phyloP scores from a whole-genome alignment of 2,329 filamentous ascomycete genomes.

The Arthrobotrys sphaeroides region DNA sequence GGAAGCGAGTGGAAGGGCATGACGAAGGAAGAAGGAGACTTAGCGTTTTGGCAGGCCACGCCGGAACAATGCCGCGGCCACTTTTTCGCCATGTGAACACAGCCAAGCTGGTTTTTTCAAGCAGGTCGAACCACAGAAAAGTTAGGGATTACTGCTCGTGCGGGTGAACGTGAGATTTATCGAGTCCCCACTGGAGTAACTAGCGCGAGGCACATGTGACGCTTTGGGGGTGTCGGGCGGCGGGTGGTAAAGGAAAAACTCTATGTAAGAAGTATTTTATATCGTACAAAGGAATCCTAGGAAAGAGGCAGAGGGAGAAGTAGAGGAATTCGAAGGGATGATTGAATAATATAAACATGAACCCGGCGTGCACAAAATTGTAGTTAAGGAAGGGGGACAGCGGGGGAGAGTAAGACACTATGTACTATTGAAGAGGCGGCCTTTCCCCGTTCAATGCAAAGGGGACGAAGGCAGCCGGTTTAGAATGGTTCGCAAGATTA shows the following conservation, averaged over 20 bases:
- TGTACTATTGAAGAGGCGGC: constrained; percentile 41
- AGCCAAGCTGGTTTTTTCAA: constrained; percentile 37
- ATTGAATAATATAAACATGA: constrained; percentile 52
- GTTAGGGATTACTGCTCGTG: not conserved
- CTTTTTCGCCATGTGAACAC: constrained; percentile 53
- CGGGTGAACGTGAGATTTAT: constrained; percentile 14
- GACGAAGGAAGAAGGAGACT: constrained; percentile 46
- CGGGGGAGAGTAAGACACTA: constrained; percentile 20
- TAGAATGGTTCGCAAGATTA: constrained; percentile 12
- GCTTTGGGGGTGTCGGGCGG: not conserved
- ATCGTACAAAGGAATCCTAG: constrained; percentile 38
- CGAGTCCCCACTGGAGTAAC: not conserved
- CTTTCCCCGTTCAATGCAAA: not conserved
- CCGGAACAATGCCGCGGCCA: constrained; percentile 53
- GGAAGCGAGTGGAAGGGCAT: constrained; percentile 40
- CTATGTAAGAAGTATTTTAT: constrained; percentile 44
- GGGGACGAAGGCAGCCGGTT: not conserved
- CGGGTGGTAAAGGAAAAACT: constrained; percentile 33
- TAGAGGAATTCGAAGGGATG: too few relatives aligned
- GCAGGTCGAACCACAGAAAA: constrained; percentile 39
- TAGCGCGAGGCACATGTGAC: constrained; percentile 26
- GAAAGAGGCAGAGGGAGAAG: constrained; percentile 3
- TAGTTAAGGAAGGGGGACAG: constrained; percentile 1
- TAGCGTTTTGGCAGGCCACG: constrained; percentile 21
- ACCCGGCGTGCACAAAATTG: constrained; percentile 18